Base-by-base conservation (phyloP, 2,329 filamentous ascomycete genomes). In the Whalleya microplaca region DNA sequence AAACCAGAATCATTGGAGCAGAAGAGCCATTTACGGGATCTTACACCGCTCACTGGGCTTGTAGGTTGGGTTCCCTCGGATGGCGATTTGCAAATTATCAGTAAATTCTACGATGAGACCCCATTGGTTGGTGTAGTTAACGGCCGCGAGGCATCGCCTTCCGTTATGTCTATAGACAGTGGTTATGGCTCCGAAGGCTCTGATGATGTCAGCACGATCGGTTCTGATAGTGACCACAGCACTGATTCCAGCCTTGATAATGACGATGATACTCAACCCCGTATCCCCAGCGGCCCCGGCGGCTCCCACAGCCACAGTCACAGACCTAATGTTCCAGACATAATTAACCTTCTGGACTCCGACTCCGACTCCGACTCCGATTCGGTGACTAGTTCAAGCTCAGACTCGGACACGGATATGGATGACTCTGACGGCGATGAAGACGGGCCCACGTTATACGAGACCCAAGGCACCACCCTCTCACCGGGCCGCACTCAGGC, bases 11-110 rank as follows among this genome's bases (percentile, higher is more conserved):
- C 29, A 1, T 51, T 61, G 21, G 54, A 51, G 4, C 27, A 57
- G 0, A 53, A 50, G 8, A 59, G 66, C 12, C 48, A 66, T 21
- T 45, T 73, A 1, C 48, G 64, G 6, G 72, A 70, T 7, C 59
- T 74, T 1, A 27, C 20, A 0, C 49, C 55, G 0, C 47, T 71
- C 9, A 46, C 37, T 10, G 56, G 60, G 2, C 51, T 70, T 0
- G 41, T 20, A 2, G 27, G 48, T 2, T 70, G 49, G 48, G 23
- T n/a, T 1, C 65, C 65, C 1, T 46, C 58, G 2, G 52, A 60
- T 3, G 42, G 64, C 2, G 64, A 65, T 8, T 48, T 58, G 29
- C 53, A 55, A 2, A 53, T 70, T 2, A 53, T 68, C 20, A 50
- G 51, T 14, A 1, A 41, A 5, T 68, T 69, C 47, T 72, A 69